These are phyloP conservation scores for Moniliophthora roreri DNA, from an alignment of 1,284 basidiomycete genomes.

Conservation along the genomic window DNA sequence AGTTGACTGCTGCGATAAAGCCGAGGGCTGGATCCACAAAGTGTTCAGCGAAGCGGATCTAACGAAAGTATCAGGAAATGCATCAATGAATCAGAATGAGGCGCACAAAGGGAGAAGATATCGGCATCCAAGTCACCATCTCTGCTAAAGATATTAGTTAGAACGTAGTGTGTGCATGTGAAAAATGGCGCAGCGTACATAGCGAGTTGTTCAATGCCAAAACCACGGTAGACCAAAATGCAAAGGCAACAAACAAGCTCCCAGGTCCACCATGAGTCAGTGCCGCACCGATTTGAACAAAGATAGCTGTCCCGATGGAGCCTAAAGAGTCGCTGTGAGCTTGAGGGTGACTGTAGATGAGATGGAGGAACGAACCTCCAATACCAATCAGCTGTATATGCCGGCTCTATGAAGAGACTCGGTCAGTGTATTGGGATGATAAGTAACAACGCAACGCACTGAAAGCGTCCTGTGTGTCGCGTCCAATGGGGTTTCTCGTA, in stretches of 20 bases:
- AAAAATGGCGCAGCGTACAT: slow-evolving; percentile 24
- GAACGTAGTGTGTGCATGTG: background rate
- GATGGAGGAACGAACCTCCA: slow-evolving; percentile 30
- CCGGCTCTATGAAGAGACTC: slow-evolving; percentile 31
- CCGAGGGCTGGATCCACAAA: slow-evolving; percentile 50
- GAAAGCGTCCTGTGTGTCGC: slow-evolving; percentile 32
- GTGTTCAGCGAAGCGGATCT: slow-evolving; percentile 44
- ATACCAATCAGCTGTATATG: slow-evolving; percentile 52
- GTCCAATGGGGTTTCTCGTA: too few species aligned
- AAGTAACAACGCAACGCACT: slow-evolving; percentile 16
- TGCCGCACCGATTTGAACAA: slow-evolving; percentile 44
- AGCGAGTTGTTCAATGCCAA: slow-evolving; percentile 47
- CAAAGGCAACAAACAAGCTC: slow-evolving; percentile 45
- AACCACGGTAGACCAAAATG: slow-evolving; percentile 45
- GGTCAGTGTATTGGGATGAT: background rate
- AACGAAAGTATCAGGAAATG: too few species aligned
- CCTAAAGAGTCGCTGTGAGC: slow-evolving; percentile 23
- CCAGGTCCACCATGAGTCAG: slow-evolving; percentile 47
- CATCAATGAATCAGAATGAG: too few species aligned
- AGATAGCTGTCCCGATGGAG: slow-evolving; percentile 46
- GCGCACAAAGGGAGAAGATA: slow-evolving; percentile 49
- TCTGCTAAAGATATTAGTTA: slow-evolving; percentile 33
- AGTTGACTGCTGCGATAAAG: slow-evolving; percentile 46
- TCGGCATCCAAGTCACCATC: slow-evolving; percentile 53
- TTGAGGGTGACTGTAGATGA: background rate